These are phyloP conservation scores for Taphrina flavorubra DNA, from an alignment of 1,139 yeast species.

Conservation along the genomic window DNA sequence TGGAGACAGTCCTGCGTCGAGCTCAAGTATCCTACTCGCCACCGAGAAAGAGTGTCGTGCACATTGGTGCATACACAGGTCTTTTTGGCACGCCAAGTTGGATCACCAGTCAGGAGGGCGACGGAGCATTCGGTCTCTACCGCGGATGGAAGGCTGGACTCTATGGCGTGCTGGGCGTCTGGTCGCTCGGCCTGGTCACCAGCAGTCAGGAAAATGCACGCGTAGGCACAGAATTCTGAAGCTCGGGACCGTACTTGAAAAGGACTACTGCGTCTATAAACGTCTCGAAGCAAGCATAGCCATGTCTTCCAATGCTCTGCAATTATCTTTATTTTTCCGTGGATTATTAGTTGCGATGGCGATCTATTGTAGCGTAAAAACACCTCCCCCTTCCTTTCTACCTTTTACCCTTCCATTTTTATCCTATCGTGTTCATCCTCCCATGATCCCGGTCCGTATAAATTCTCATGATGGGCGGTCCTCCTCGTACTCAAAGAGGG, in stretches of 20 bases:
- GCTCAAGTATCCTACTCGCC: conserved; percentile 69
- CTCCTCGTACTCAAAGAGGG: conserved; percentile 32
- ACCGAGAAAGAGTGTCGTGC: conserved; percentile 50
- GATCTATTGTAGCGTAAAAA: not conserved
- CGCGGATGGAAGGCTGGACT: conserved; percentile 41
- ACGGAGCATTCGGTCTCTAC: conserved; percentile 40
- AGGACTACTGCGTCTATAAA: no score
- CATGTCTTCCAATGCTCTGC: not conserved
- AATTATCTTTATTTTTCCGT: not conserved
- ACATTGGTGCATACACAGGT: conserved; percentile 59
- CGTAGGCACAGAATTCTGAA: conserved; percentile 31
- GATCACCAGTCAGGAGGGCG: conserved; percentile 49
- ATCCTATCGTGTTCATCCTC: no score
- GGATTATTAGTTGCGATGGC: conserved; percentile 1
- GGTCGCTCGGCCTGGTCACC: conserved; percentile 37
- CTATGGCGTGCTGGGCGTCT: conserved; percentile 34
- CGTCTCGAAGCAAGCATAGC: not conserved
- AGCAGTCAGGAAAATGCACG: conserved; percentile 15
- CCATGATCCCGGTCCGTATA: no score
- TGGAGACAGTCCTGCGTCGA: conserved; percentile 82
- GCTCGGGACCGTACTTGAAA: no score
- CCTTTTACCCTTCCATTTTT: not conserved
- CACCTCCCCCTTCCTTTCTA: not conserved
- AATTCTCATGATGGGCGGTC: not conserved
- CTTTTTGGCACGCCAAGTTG: conserved; percentile 60